Conservation (phyloP, 2,329 filamentous ascomycete genomes). For the Bipolaris cookei region DNA sequence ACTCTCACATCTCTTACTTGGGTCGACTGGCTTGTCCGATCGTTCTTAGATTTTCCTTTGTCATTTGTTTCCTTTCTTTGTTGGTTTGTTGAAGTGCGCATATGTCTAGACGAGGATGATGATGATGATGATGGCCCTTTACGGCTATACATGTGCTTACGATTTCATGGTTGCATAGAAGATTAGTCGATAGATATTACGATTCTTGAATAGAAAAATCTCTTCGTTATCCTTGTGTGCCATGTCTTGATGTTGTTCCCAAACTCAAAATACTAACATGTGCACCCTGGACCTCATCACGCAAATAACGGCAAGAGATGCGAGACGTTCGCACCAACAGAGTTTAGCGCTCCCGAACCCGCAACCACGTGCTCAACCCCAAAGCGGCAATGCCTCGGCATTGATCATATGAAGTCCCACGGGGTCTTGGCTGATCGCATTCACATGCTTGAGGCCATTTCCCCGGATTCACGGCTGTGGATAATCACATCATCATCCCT, state of each 20-base stretch:
- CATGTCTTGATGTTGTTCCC: not conserved
- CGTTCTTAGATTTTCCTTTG: not conserved
- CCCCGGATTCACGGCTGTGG: conserved; percentile 21
- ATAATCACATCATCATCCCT: conserved; percentile 22
- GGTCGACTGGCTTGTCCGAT: conserved; percentile 3
- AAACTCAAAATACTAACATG: not conserved
- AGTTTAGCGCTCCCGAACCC: conserved; percentile 1
- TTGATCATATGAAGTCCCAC: not conserved
- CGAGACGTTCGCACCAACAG: not conserved
- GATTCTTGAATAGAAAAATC: conserved; percentile 1
- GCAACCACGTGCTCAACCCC: conserved; percentile 23
- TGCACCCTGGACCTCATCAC: not conserved
- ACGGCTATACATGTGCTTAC: not conserved
- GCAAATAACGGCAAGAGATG: conserved; percentile 12
- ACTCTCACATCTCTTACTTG: not conserved
- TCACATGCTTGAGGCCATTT: conserved; percentile 28
- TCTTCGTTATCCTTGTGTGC: not conserved
- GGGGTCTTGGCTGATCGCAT: conserved; percentile 20
- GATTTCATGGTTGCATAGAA: conserved; percentile 1
- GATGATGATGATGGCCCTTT: conserved; percentile 5
- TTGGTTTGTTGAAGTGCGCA: not conserved
- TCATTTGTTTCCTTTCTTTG: not conserved
- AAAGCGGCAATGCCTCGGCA: conserved; percentile 27
- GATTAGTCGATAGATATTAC: not conserved
- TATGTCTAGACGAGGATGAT: not conserved